These are phyloP conservation scores for Volutella citrinella DNA, from an alignment of 2,329 filamentous ascomycete genomes.

Conservation along the genomic window DNA sequence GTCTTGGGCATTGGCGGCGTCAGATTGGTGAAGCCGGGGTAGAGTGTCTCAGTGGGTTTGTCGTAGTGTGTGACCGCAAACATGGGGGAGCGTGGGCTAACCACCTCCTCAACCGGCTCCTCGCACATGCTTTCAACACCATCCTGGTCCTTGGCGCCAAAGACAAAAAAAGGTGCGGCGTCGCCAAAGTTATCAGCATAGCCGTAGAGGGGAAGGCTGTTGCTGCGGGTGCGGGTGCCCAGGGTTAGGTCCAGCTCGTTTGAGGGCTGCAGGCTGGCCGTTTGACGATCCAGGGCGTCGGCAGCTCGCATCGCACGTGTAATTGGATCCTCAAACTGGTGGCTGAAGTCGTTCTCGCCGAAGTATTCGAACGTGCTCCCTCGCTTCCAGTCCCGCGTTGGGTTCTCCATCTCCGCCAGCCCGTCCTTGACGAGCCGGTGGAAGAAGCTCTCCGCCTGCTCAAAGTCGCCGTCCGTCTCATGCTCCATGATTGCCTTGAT, in stretches of 20 bases:
- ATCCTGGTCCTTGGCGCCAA: slow-evolving; percentile 35
- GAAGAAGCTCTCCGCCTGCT: slow-evolving; percentile 51
- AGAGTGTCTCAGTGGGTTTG: slow-evolving; percentile 20
- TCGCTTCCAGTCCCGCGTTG: slow-evolving; percentile 19
- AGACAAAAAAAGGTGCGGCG: slow-evolving; percentile 46
- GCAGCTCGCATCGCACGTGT: slow-evolving; percentile 57
- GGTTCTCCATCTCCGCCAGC: slow-evolving; percentile 34
- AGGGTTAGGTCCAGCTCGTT: slow-evolving; percentile 47
- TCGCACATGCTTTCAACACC: slow-evolving; percentile 18
- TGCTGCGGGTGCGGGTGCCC: slow-evolving; percentile 41
- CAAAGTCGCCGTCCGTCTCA: slow-evolving; percentile 46
- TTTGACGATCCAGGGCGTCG: slow-evolving; percentile 54
- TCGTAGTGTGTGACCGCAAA: slow-evolving; percentile 30
- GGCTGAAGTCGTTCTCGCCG: slow-evolving; percentile 12
- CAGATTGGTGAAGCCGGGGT: slow-evolving; percentile 16
- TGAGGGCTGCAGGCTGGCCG: slow-evolving; percentile 49
- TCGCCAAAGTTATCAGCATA: slow-evolving; percentile 42
- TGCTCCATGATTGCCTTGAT: slow-evolving; percentile 52
- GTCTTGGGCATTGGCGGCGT: slow-evolving; percentile 18
- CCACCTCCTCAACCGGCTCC: slow-evolving; percentile 12
- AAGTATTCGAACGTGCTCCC: slow-evolving; percentile 17
- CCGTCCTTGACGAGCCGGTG: slow-evolving; percentile 49
- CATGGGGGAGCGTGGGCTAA: slow-evolving; percentile 19
- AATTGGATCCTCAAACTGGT: slow-evolving; percentile 45
- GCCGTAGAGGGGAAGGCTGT: slow-evolving; percentile 47